Percentiles rank a stretch among this genome's conserved stretches.
Evolutionary conservation across 106 monocot genomes (phyloP).

Genomic region (Vanilla planifolia): DNA sequence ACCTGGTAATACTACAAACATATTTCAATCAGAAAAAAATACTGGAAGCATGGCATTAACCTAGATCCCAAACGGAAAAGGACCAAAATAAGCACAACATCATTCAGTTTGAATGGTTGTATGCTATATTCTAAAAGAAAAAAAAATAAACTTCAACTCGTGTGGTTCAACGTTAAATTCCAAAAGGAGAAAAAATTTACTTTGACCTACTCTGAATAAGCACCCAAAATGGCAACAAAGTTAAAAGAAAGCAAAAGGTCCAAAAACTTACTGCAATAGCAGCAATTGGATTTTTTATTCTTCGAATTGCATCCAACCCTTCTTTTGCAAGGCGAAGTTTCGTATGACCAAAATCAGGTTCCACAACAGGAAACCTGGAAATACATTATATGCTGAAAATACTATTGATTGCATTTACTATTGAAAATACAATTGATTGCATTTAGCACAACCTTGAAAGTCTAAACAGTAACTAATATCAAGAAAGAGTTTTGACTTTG

Average conservation of each 20-base stretch:
- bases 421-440: not conserved
- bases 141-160: not conserved
- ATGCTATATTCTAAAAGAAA: no score
- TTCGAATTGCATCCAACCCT: conserved; percentile 78
- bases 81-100: no score
- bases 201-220: not conserved
- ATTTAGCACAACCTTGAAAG: not conserved
- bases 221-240: not conserved
- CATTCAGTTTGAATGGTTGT: no score
- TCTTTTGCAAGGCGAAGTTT: conserved; percentile 73
- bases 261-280: conserved; percentile 64
- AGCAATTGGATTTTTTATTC: conserved; percentile 85
- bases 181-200: not conserved
- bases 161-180: not conserved
- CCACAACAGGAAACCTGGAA: conserved; percentile 91
- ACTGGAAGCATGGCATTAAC: no score
- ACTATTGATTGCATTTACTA: not conserved
- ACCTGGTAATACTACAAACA: no score
- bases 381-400: not conserved
- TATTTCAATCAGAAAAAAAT: no score
- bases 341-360: conserved; percentile 93
- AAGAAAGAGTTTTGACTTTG: no score
- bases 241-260: not conserved
- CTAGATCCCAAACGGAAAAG: no score
- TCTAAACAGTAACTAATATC: not conserved